Evolutionary conservation across 768 basidiomycete species (phyloP).

Genomic region (Podaxis carcinomalis): DNA sequence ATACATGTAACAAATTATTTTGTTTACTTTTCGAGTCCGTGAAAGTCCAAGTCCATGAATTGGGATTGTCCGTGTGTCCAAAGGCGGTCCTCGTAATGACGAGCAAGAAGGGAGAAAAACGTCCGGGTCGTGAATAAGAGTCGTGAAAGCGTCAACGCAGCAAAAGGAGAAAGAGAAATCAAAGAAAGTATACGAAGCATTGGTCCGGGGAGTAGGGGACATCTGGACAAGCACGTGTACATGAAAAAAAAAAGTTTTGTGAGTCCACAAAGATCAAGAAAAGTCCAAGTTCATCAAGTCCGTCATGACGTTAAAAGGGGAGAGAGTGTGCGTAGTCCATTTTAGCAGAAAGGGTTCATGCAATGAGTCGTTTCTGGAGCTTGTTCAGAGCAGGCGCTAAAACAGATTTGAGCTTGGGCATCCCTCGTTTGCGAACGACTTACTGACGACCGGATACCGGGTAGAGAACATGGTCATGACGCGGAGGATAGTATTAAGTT

Average conservation of each 20-base stretch:
- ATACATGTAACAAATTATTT: conserved; percentile 12
- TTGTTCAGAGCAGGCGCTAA: conserved; percentile 35
- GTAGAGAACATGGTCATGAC: conserved; percentile 60
- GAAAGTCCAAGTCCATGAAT: conserved; percentile 6
- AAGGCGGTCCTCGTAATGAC: background rate
- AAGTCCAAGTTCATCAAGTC: conserved; percentile 13
- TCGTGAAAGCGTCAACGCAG: conserved; percentile 7
- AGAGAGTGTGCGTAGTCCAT: conserved; percentile 14
- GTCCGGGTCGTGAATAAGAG: background rate
- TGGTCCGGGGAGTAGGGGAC: background rate
- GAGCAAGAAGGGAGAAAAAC: conserved; percentile 5
- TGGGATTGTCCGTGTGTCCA: background rate
- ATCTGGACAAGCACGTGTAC: background rate
- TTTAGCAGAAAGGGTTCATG: conserved; percentile 14
- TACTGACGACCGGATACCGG: conserved; percentile 56
- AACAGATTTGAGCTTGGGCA: background rate
- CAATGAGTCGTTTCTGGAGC: conserved; percentile 37
- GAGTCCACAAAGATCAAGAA: conserved; percentile 7
- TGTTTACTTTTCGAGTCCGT: conserved; percentile 11
- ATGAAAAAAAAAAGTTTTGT: conserved; percentile 5
- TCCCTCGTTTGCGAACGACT: conserved; percentile 12
- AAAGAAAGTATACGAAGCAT: background rate
- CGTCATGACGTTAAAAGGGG: conserved; percentile 3
- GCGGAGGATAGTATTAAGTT: conserved; percentile 56
- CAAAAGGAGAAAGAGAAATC: conserved; percentile 1